Evolutionary conservation across 768 basidiomycete species (phyloP).

Genomic region (Candolleomyces eurysporus): DNA sequence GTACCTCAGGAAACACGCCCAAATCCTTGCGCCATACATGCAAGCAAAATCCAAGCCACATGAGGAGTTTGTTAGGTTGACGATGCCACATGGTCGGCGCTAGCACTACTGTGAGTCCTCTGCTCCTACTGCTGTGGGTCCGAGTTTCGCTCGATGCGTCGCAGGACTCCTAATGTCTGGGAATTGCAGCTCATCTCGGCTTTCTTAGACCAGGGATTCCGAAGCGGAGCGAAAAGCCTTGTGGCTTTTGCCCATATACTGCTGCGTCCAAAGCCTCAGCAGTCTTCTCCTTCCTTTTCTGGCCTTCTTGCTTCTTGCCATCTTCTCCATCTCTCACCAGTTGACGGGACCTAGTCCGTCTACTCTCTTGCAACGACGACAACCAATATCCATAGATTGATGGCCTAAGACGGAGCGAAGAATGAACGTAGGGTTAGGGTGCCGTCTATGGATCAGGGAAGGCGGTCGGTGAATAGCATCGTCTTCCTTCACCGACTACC

Average conservation of each 20-base stretch:
- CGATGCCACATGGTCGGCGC: background rate
- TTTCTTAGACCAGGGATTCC: background rate
- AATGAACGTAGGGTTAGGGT: background rate
- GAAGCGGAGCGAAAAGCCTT: conserved; percentile 1
- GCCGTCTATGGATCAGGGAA: background rate
- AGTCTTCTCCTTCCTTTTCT: too few relatives aligned
- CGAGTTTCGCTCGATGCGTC: conserved; percentile 10
- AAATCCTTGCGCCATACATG: conserved; percentile 18
- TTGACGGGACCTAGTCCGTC: too few relatives aligned
- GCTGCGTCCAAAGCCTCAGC: background rate
- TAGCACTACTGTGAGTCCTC: background rate
- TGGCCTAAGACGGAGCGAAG: background rate
- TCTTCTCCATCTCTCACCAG: too few relatives aligned
- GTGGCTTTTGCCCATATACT: conserved; percentile 2
- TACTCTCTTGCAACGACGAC: too few relatives aligned
- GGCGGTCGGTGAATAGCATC: background rate
- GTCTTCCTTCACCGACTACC: background rate
- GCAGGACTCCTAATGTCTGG: conserved; percentile 1
- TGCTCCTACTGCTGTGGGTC: background rate
- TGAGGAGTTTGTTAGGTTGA: background rate
- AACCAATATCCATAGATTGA: background rate
- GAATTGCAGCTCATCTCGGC: conserved; percentile 7
- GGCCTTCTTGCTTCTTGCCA: too few relatives aligned
- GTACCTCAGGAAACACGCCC: conserved; percentile 14
- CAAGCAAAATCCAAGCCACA: conserved; percentile 1